phyloP scores from a whole-genome alignment of 2,329 filamentous ascomycete genomes.

The Neurospora crassa region DNA sequence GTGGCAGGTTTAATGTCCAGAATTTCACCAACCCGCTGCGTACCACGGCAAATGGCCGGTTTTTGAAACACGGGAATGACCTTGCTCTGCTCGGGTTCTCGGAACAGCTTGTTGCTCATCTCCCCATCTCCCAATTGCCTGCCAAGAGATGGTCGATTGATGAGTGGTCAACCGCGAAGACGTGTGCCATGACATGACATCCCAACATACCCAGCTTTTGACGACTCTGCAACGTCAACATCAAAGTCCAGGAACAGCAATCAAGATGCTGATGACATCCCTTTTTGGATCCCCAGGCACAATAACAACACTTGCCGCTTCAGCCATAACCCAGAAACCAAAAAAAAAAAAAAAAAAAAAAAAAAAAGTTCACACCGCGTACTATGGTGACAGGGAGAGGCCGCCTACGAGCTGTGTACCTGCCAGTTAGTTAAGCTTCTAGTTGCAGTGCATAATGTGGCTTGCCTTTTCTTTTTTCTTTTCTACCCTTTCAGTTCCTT shows the following conservation, averaged over 20 bases:
- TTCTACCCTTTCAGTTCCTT: background rate
- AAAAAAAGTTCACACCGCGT: background rate
- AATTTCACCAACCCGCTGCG: background rate
- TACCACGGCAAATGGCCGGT: slow-evolving; percentile 8
- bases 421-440: background rate
- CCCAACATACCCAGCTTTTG: background rate
- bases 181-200: background rate
- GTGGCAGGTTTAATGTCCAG: background rate
- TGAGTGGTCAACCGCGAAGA: background rate
- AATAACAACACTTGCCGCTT: background rate
- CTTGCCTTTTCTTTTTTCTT: background rate
- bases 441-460: background rate
- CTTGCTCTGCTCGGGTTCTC: background rate
- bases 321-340: background rate
- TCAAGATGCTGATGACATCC: background rate
- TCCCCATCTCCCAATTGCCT: background rate
- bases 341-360: too few relatives aligned
- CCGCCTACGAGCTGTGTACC: background rate
- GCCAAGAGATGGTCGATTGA: background rate
- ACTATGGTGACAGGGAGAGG: background rate
- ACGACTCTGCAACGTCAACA: background rate
- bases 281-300: background rate
- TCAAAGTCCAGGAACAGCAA: background rate
- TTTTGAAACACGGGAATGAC: slow-evolving; percentile 7
- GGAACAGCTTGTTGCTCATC: background rate